Evolutionary conservation across 768 basidiomycete species (phyloP).

Genomic region (Strobilomyces confusus): DNA sequence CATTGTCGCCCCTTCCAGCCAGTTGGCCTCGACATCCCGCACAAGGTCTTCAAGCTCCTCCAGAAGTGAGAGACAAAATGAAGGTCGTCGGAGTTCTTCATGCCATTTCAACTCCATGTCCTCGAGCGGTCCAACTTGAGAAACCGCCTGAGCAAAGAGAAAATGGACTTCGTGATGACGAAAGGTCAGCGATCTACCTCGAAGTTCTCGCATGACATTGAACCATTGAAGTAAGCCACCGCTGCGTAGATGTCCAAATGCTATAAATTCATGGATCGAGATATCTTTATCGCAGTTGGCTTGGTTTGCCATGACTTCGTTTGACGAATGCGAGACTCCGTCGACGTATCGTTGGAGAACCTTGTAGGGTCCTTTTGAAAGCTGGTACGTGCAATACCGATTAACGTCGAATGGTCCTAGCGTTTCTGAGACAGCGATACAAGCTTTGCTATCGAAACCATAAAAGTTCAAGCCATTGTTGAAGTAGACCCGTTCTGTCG

Average conservation of each 20-base stretch:
- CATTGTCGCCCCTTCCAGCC: constrained; percentile 29
- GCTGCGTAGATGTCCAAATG: too few relatives aligned
- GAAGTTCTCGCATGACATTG: too few relatives aligned
- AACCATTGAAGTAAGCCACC: too few relatives aligned
- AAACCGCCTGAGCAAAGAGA: too few relatives aligned
- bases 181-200: too few relatives aligned
- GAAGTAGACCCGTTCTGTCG: not conserved
- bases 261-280: too few relatives aligned
- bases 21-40: too few relatives aligned
- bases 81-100: constrained; percentile 6
- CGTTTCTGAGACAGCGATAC: constrained; percentile 1
- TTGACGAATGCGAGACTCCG: not conserved
- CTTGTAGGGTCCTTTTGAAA: constrained; percentile 33
- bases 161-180: too few relatives aligned
- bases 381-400: constrained; percentile 23
- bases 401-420: not conserved
- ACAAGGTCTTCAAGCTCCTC: too few relatives aligned
- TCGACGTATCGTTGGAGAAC: constrained; percentile 32
- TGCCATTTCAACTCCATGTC: constrained; percentile 9
- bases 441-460: constrained; percentile 27
- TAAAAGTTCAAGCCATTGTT: constrained; percentile 34
- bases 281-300: constrained; percentile 37
- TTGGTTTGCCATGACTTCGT: too few relatives aligned
- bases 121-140: too few relatives aligned
- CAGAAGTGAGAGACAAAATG: too few relatives aligned